Base-by-base conservation (phyloP, 2,329 filamentous ascomycete species). In the Neodidymelliopsis sp. region DNA sequence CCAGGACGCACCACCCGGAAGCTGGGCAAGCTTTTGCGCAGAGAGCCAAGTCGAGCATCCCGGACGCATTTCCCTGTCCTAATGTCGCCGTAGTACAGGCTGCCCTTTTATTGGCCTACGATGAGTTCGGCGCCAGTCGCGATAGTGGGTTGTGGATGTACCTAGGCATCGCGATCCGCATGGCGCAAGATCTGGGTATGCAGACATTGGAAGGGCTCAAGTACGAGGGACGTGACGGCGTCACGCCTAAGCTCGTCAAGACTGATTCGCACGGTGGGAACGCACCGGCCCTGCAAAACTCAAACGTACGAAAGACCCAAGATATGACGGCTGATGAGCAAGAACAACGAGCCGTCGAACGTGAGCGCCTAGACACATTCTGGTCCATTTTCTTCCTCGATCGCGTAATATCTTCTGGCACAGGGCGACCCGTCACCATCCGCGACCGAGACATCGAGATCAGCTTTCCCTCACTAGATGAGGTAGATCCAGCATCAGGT, bases 141-240 rank as follows among this genome's bases (percentile, higher is more conserved):
- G 91, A 96, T 65, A 95, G 90, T 68, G 90, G 90, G 0, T 73
- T 96, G 6, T 96, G 91, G 91, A 95, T 96, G 90, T 96, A 95
- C 66, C 79, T 96, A 1, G 91, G 91, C 0, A 86, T 93, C 40
- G 87, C 91, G 0, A 96, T 96, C 52, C 86, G 91, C 4, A 89
- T 91, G 84, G 87, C 87, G 0, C 83, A 90, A 52, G 88, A 91
- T 64, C 74, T 96, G 8, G 91, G 91, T 0, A 79, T 96, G 56
- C 89, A 93, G 59, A 95, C 91, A 56, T 79, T 89, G 12, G 87
- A 92, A 56, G 91, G 90, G 0, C 80, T 95, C 29, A 80, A 76
- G 50, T 80, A 82, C 44, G 79, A 79, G 51, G 83, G 82, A 11
- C 76, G 75, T 13, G 75, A 77, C 38, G 82, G 83, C 0, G 78